phyloP scores from a whole-genome alignment of 768 basidiomycete species.

The Boletus subparvulus region DNA sequence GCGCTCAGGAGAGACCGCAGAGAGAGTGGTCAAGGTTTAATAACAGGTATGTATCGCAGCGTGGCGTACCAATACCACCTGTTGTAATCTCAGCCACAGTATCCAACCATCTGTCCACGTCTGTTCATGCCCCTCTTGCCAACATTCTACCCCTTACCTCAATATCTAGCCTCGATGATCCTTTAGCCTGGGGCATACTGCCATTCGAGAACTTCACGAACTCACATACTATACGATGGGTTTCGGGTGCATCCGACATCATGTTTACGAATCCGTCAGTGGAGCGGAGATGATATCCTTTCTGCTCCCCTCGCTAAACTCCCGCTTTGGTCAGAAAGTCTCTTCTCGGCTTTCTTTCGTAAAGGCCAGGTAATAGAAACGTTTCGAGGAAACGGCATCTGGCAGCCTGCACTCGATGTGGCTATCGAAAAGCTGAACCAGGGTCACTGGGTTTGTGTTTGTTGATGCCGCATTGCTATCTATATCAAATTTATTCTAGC shows the following conservation, averaged over 20 bases:
- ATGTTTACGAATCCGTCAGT: constrained; percentile 91
- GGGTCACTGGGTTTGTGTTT: constrained; percentile 77
- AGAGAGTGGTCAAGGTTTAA: constrained; percentile 55
- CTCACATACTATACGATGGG: constrained; percentile 75
- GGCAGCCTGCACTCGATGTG: constrained; percentile 82
- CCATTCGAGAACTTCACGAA: constrained; percentile 61
- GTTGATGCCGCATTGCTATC: neutral
- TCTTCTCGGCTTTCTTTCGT: constrained; percentile 83
- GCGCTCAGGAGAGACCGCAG: constrained; percentile 55
- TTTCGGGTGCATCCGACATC: constrained; percentile 88
- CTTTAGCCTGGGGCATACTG: constrained; percentile 84
- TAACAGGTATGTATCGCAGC: constrained; percentile 58
- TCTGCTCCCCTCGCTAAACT: constrained; percentile 12
- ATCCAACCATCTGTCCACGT: constrained; percentile 94
- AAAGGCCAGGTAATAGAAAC: constrained; percentile 92
- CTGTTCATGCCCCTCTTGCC: constrained; percentile 28
- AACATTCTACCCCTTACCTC: constrained; percentile 2
- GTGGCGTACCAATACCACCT: neutral
- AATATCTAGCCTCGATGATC: constrained; percentile 69
- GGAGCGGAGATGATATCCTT: neutral
- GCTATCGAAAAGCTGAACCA: constrained; percentile 78
- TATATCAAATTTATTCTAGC: constrained; percentile 42
- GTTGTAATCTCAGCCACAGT: constrained; percentile 46
- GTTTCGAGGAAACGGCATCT: constrained; percentile 84
- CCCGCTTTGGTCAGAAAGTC: constrained; percentile 45